Percentiles rank a stretch among this genome's conserved stretches.
Evolutionary conservation across 805 yeast genomes (phyloP).

Genomic region (Ogataea chonburiensis): DNA sequence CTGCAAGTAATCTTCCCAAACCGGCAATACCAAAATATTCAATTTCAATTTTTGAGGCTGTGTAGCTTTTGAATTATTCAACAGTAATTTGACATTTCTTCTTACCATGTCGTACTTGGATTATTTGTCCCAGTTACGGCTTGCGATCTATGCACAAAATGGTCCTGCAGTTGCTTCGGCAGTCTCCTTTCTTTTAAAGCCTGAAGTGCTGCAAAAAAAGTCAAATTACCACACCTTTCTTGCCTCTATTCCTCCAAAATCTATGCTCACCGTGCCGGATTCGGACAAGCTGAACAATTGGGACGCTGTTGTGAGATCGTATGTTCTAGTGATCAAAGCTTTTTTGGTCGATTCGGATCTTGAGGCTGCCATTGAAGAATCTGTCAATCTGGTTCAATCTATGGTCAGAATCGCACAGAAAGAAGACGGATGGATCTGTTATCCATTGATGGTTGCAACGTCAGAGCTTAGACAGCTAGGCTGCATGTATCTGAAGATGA

Average conservation of each 20-base stretch:
- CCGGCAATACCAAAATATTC: conserved; percentile 12
- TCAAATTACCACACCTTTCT: conserved; percentile 17
- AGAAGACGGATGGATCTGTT: conserved; percentile 22
- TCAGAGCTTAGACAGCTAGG: conserved; percentile 21
- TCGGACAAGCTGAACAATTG: conserved; percentile 12
- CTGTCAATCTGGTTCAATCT: conserved; percentile 17
- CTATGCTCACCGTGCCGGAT: conserved; percentile 13
- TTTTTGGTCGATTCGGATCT: conserved; percentile 21
- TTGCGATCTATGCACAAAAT: conserved; percentile 13
- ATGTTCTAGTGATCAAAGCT: conserved; percentile 19
- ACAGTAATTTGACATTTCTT: background rate
- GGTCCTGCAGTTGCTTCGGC: conserved; percentile 13
- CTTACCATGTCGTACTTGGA: conserved; percentile 17
- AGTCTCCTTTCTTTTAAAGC: conserved; percentile 19
- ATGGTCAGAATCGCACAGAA: conserved; percentile 19
- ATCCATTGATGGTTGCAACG: conserved; percentile 20
- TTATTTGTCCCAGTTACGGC: conserved; percentile 13
- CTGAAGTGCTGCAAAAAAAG: conserved; percentile 20
- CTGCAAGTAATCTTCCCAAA: conserved; percentile 11
- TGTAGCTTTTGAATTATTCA: conserved; percentile 1
- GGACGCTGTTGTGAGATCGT: conserved; percentile 11
- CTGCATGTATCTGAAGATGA: conserved; percentile 19
- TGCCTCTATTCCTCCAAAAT: conserved; percentile 17
- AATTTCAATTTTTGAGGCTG: conserved; percentile 3
- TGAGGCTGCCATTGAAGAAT: conserved; percentile 19